Percentiles rank a stretch among this genome's conserved stretches.
Conservation (phyloP, 371 early-diverging fungal genomes). For the Rhizomucor pusillus region DNA sequence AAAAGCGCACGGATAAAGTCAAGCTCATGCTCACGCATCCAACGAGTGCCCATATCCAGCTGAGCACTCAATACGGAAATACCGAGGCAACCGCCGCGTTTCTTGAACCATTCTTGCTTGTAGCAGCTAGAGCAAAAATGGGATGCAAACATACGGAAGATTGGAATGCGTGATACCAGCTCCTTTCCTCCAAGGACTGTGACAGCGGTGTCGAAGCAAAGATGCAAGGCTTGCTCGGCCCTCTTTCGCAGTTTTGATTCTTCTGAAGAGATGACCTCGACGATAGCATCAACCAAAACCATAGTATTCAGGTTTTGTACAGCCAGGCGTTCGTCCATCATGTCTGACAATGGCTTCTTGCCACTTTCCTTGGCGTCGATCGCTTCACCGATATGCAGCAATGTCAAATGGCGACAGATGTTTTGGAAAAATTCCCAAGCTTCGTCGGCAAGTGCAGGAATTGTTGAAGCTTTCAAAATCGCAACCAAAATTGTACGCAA, state of each 20-base stretch:
- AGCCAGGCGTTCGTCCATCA: constrained; percentile 42
- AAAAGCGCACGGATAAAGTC: constrained; percentile 91
- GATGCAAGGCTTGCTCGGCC: constrained; percentile 64
- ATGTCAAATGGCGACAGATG: constrained; percentile 73
- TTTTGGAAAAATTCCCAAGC: constrained; percentile 68
- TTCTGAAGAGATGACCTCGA: constrained; percentile 76
- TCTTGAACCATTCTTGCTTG: constrained; percentile 80
- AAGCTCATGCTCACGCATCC: constrained; percentile 91
- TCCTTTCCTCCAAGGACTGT: constrained; percentile 61
- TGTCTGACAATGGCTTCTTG: constrained; percentile 44
- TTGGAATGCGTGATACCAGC: constrained; percentile 60
- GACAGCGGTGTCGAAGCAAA: constrained; percentile 64
- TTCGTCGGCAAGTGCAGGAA: constrained; percentile 62
- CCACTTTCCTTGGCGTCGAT: constrained; percentile 57
- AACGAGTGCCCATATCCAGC: constrained; percentile 79
- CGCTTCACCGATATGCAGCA: constrained; percentile 69
- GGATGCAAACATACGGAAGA: constrained; percentile 76
- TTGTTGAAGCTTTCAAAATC: constrained; percentile 65
- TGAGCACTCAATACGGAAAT: constrained; percentile 80
- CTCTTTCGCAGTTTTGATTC: constrained; percentile 59
- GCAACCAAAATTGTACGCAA: constrained; percentile 62
- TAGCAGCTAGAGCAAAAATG: constrained; percentile 85
- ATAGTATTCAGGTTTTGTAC: constrained; percentile 55
- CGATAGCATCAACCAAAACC: constrained; percentile 76
- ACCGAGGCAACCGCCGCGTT: constrained; percentile 89